phyloP scores from a whole-genome alignment of 2,329 filamentous ascomycete species.

The Claviceps maximensis region DNA sequence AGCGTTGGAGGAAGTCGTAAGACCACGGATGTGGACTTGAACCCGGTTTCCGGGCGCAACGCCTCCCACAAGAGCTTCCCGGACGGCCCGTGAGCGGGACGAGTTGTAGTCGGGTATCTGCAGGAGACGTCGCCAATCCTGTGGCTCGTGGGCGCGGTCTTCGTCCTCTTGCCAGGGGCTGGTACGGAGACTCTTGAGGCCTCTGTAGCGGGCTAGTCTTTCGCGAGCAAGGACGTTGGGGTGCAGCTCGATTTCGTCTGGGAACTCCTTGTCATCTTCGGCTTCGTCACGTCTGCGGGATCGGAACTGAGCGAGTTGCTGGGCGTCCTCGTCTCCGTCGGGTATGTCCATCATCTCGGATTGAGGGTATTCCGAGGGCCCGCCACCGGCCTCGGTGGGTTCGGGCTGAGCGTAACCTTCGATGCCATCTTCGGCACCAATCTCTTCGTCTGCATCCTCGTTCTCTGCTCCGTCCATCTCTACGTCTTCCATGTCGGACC shows the following conservation, averaged over 20 bases:
- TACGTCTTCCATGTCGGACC: conserved; percentile 65
- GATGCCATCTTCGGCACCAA: conserved; percentile 69
- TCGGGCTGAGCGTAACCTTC: conserved; percentile 54
- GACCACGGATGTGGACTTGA: conserved; percentile 54
- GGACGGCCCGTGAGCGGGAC: conserved; percentile 59
- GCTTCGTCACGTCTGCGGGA: conserved; percentile 65
- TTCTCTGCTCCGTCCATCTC: conserved; percentile 39
- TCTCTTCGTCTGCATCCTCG: conserved; percentile 42
- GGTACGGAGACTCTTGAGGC: conserved; percentile 79
- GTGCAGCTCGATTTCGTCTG: conserved; percentile 90
- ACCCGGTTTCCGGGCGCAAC: conserved; percentile 75
- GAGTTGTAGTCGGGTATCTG: conserved; percentile 84
- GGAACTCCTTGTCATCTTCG: conserved; percentile 87
- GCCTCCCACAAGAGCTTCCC: conserved; percentile 81
- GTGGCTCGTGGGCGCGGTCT: conserved; percentile 74
- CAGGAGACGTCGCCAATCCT: conserved; percentile 77
- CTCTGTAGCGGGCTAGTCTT: conserved; percentile 73
- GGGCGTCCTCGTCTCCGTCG: conserved; percentile 66
- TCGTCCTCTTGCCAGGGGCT: conserved; percentile 84
- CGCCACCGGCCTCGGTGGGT: conserved; percentile 61
- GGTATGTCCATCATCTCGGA: conserved; percentile 84
- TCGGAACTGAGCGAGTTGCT: conserved; percentile 71
- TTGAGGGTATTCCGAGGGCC: conserved; percentile 79
- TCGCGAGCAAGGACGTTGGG: conserved; percentile 79
- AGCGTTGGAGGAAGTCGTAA: conserved; percentile 28